phyloP scores from a whole-genome alignment of 768 basidiomycete genomes.

The Pholiota molesta region DNA sequence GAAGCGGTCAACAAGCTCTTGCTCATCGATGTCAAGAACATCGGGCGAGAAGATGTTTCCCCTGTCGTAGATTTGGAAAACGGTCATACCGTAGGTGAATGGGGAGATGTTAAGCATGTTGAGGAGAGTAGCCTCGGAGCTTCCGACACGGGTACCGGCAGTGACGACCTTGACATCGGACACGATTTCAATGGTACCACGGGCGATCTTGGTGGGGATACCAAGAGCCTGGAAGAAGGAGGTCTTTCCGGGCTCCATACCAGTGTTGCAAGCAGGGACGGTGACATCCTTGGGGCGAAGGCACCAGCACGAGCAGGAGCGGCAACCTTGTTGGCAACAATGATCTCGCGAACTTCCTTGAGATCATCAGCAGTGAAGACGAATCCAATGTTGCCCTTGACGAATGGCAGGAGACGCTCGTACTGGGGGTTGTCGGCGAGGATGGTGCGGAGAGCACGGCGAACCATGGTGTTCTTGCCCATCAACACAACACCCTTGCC shows the following conservation, averaged over 20 bases:
- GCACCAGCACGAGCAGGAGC: slow-evolving; percentile 99
- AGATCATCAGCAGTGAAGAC: slow-evolving; percentile 94
- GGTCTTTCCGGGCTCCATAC: slow-evolving; percentile 99
- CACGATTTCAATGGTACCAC: slow-evolving; percentile 99
- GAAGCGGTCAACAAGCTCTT: slow-evolving; percentile 91
- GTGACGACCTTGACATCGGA: slow-evolving; percentile 94
- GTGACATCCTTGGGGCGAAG: slow-evolving; percentile 87
- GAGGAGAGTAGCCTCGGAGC: slow-evolving; percentile 96
- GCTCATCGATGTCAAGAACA: slow-evolving; percentile 93
- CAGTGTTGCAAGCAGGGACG: slow-evolving; percentile 96
- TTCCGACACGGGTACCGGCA: slow-evolving; percentile 91
- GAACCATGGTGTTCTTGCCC: slow-evolving; percentile 99
- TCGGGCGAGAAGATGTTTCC: slow-evolving; percentile 90
- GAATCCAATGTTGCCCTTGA: slow-evolving; percentile 99
- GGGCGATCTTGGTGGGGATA: slow-evolving; percentile 99
- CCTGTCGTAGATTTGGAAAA: slow-evolving; percentile 93
- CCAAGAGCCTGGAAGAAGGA: slow-evolving; percentile 99
- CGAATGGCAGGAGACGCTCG: slow-evolving; percentile 94
- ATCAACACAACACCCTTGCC: slow-evolving; percentile 96
- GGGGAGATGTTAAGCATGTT: slow-evolving; percentile 99
- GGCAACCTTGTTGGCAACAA: slow-evolving; percentile 96
- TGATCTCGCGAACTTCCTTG: slow-evolving; percentile 92
- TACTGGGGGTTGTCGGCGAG: slow-evolving; percentile 89
- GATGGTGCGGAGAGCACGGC: slow-evolving; percentile 93
- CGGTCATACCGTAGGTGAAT: slow-evolving; percentile 99